Evolutionary conservation across 2,329 filamentous ascomycete genomes (phyloP).

Genomic region (Neoascochyta sp.): DNA sequence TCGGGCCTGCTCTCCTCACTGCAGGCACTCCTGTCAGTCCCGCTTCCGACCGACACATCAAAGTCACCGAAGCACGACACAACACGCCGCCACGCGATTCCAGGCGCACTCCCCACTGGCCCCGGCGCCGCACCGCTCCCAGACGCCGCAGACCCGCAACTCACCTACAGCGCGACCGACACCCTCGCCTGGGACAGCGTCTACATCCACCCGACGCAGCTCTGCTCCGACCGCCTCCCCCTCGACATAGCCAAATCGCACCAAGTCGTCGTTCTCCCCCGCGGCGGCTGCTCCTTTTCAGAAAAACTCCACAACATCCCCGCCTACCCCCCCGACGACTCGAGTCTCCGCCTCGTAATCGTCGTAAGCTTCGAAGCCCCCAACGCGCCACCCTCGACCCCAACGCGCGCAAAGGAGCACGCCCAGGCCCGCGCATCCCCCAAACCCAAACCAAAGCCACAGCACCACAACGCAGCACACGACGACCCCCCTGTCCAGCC

Average conservation of each 20-base stretch:
- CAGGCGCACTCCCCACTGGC: constrained; percentile 55
- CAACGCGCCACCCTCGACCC: background rate
- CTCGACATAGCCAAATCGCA: constrained; percentile 52
- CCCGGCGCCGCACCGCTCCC: constrained; percentile 68
- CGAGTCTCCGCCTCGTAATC: constrained; percentile 73
- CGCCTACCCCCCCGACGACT: constrained; percentile 59
- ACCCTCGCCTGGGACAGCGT: constrained; percentile 66
- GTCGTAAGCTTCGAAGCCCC: constrained; percentile 57
- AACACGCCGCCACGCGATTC: constrained; percentile 32
- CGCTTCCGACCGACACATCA: constrained; percentile 15
- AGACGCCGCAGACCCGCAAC: constrained; percentile 48
- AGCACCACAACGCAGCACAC: no score
- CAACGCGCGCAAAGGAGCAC: constrained; percentile 1
- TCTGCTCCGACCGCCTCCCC: constrained; percentile 59
- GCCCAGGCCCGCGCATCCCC: constrained; percentile 13
- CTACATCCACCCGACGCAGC: constrained; percentile 63
- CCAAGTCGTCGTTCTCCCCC: constrained; percentile 75
- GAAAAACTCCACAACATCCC: constrained; percentile 84
- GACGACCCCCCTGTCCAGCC: constrained; percentile 59
- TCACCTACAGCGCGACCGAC: constrained; percentile 21
- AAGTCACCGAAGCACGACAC: constrained; percentile 6
- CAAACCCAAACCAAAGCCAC: no score
- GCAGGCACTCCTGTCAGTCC: constrained; percentile 32
- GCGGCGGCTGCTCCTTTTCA: constrained; percentile 81
- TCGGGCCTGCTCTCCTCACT: constrained; percentile 35